Base-by-base conservation (phyloP, 768 basidiomycete genomes). In the Pulveroboletus sp. region DNA sequence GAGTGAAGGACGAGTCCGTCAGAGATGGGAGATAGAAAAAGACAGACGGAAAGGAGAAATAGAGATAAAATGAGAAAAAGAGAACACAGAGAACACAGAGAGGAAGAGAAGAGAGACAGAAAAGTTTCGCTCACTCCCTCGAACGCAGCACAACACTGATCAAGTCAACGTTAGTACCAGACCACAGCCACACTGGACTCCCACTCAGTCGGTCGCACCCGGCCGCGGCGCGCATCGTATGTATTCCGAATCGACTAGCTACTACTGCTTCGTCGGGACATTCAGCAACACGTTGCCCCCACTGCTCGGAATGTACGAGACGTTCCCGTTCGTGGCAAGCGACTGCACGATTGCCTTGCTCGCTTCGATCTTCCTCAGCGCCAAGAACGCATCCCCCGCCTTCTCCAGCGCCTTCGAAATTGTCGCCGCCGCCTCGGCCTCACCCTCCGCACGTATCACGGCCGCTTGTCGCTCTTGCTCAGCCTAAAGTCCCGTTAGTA, bases 391-490 rank as follows among this genome's bases (percentile, higher is more conserved):
- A 61, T 96, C 94, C 9, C 95, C 95, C 2, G 96, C 95, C 74
- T 85, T 89, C 63, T 90, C 88, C 64, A 99, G 72, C 20, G 96
- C 89, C 51, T 75, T 78, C 16, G 92, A 94, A 63, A 99, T 95
- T 45, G 93, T 95, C 53, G 83, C 73, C 2, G 96, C 96, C 5
- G 96, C 96, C 71, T 98, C 94, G 2, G 95, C 96, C 74, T 99
- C 95, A 45, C 96, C 96, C 68, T 99, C 95, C 1, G 96, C 96
- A 39, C 96, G 83, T 49, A 99, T 97, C 51, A 99, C 94, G 1
- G 93, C 89, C 0, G 96, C 96, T 75, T 98, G 94, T 53, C 94
- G 84, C 68, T 99, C 96, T 86, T 99, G 96, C 67, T 98, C 96
- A 24, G 96, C 94, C 93, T 95, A 56, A 24, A 30, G 20, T 44